Evolutionary conservation across 139 green algal genomes (phyloP), one percentile per base, ranked within the genome.

Genomic region (Ostreobium quekettii): DNA sequence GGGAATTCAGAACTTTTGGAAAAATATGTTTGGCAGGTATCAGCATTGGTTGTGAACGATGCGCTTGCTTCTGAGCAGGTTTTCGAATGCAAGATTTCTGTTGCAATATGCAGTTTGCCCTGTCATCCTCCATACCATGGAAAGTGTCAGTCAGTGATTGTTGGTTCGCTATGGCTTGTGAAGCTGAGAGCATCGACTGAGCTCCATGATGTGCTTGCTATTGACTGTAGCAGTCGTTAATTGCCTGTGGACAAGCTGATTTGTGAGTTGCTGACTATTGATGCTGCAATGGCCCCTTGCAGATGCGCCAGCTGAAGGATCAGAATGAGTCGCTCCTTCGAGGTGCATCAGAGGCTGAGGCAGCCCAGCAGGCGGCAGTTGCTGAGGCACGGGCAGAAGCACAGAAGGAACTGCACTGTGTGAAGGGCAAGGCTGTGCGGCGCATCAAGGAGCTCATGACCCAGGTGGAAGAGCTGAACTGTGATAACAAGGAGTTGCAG

Each of bases 381-480:
- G 24, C 32, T 66, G 7, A 38, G 7, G 29, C 59, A 15, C 31
- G 47, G 59, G 59, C 59, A 19, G 5, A 42, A 39, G 15, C 28
- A 22, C 6, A 47, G 11, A n/a, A 42, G n/a, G 26, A 39, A 5
- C 24, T 66, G 6, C 42, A 66, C 42, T 8, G 8, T 32, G 65
- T 71, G 7, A 71, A 73, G 37, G 32, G 49, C 7, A 38, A 47
- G 48, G 66, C 66, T 4, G 48, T 61, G 29, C 31, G 29, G 24
- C 38, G 46, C 19, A 65, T 73, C 28, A 65, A 66, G 60, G 66
- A 73, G 42, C 66, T 73, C 48, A 66, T 73, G 66, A 62, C 29
- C 22, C 66, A 66, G 48, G 32, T 73, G 3, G 15, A 6, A 58
- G 58, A 69, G 62, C 33, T 39, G 31, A 28, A 73, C 24, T 37